Evolutionary conservation across 2,329 filamentous ascomycete species (phyloP).

Genomic region (Phyllosticta citrichinensis): DNA sequence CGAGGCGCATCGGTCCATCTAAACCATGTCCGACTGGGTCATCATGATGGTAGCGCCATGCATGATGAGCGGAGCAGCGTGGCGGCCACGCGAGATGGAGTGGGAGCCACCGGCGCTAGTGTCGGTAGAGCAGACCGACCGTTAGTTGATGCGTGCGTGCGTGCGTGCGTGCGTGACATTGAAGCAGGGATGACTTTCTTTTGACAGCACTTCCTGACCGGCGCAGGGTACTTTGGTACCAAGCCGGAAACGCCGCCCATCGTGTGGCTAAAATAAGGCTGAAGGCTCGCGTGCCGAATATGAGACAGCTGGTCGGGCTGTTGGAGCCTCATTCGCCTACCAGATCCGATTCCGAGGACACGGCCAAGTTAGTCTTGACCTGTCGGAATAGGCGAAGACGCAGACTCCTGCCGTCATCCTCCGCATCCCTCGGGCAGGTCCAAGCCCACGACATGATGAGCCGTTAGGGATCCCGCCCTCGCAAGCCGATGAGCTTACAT

Average conservation of each 20-base stretch:
- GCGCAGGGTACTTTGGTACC: background rate
- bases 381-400: background rate
- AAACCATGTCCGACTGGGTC: background rate
- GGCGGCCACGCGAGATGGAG: background rate
- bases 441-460: background rate
- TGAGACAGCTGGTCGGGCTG: background rate
- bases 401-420: background rate
- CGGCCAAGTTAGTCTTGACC: background rate
- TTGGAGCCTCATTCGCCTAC: background rate
- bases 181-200: background rate
- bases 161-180: background rate
- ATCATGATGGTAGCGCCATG: background rate
- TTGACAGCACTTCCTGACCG: background rate
- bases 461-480: background rate
- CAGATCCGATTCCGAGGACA: background rate
- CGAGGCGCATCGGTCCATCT: background rate
- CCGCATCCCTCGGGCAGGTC: no score
- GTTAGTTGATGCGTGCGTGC: background rate
- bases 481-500: background rate
- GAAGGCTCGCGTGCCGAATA: background rate
- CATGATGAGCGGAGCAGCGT: background rate
- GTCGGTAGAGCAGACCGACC: background rate
- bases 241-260: background rate
- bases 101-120: background rate
- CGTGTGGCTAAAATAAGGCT: background rate